These are phyloP conservation scores for Coniochaeta prunicola DNA, from an alignment of 2,329 filamentous ascomycete genomes.

Conservation along the genomic window DNA sequence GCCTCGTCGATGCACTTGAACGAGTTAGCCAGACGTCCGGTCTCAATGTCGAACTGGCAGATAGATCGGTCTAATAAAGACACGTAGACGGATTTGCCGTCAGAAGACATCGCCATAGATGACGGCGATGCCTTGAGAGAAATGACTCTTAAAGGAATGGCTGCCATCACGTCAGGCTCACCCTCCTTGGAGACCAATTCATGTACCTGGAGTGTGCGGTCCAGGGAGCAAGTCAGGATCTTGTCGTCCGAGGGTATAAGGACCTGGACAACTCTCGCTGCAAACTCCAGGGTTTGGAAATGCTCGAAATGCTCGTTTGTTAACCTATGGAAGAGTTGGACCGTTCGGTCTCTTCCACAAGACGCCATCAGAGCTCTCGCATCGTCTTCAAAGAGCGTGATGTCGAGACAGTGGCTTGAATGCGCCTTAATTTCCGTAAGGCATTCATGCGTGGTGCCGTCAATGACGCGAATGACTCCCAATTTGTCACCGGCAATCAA, in stretches of 20 bases:
- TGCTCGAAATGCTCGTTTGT: slow-evolving; percentile 58
- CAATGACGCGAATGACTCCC: slow-evolving; percentile 69
- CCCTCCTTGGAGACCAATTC: slow-evolving; percentile 66
- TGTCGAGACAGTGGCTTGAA: slow-evolving; percentile 73
- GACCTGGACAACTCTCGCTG: slow-evolving; percentile 70
- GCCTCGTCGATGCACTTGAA: slow-evolving; percentile 83
- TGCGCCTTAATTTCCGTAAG: slow-evolving; percentile 77
- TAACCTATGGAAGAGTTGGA: slow-evolving; percentile 73
- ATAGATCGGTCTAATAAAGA: slow-evolving; percentile 55
- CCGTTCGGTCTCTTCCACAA: slow-evolving; percentile 82
- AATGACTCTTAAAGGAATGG: slow-evolving; percentile 68
- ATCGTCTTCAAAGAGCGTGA: slow-evolving; percentile 61
- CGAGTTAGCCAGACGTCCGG: slow-evolving; percentile 59
- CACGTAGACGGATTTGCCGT: slow-evolving; percentile 51
- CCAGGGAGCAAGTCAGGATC: slow-evolving; percentile 79
- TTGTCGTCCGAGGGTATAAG: slow-evolving; percentile 69
- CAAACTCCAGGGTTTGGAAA: slow-evolving; percentile 89
- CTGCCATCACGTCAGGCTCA: slow-evolving; percentile 61
- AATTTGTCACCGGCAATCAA: slow-evolving; percentile 81
- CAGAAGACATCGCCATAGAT: slow-evolving; percentile 67
- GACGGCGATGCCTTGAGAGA: slow-evolving; percentile 80
- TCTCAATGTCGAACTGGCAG: slow-evolving; percentile 55
- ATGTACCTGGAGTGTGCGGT: slow-evolving; percentile 78
- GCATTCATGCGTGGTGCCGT: slow-evolving; percentile 53
- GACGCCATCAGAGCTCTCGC: slow-evolving; percentile 65